phyloP scores from a whole-genome alignment of 768 basidiomycete genomes.

The Hygrocybe coccinea region DNA sequence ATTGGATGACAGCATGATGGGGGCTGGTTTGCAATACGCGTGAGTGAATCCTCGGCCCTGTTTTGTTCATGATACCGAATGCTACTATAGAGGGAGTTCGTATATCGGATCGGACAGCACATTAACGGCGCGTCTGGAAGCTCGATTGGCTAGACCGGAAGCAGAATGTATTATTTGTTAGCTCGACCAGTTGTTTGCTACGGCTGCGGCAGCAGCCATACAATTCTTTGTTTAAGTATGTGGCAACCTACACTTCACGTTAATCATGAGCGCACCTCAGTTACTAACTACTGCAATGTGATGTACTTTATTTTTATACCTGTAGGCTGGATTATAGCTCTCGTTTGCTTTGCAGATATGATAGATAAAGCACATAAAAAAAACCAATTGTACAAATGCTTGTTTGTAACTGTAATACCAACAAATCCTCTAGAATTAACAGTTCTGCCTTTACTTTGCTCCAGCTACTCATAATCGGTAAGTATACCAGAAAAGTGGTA shows the following conservation, averaged over 20 bases:
- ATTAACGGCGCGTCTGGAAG: constrained; percentile 44
- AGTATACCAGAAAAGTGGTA: too few species aligned
- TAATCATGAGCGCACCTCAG: too few species aligned
- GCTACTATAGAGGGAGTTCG: constrained; percentile 35
- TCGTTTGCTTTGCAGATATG: too few species aligned
- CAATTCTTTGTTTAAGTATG: neutral
- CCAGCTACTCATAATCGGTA: too few species aligned
- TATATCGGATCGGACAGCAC: constrained; percentile 45
- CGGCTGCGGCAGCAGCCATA: neutral
- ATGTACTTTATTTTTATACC: too few species aligned
- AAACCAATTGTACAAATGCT: too few species aligned
- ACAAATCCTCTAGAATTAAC: too few species aligned
- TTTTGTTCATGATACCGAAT: constrained; percentile 2
- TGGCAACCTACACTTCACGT: neutral
- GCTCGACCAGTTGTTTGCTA: neutral
- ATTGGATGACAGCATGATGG: constrained; percentile 39
- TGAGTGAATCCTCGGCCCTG: constrained; percentile 28
- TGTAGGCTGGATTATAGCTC: too few species aligned
- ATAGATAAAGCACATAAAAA: too few species aligned
- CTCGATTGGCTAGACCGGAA: constrained; percentile 36
- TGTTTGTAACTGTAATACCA: too few species aligned
- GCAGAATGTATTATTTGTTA: constrained; percentile 45
- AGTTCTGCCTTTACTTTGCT: too few species aligned
- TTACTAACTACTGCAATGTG: too few species aligned
- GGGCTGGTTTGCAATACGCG: constrained; percentile 48